These are phyloP conservation scores for Trichocladium uniseriatum DNA, from an alignment of 495 filamentous ascomycete species.

Conservation along the genomic window DNA sequence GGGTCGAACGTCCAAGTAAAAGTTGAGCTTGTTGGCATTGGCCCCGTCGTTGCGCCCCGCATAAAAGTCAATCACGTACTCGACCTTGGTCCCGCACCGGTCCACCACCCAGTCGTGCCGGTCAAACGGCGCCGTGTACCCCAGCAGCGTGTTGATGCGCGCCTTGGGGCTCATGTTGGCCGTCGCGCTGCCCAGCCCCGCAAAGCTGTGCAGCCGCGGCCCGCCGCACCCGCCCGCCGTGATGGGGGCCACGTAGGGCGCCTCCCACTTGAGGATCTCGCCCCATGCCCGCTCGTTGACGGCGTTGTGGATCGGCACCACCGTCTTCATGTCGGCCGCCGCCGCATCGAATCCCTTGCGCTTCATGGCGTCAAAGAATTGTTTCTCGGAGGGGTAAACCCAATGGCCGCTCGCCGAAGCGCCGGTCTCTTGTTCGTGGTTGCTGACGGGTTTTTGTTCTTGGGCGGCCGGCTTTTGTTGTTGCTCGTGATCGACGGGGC, in stretches of 20 bases:
- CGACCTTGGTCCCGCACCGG: constrained; percentile 76
- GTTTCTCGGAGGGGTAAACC: constrained; percentile 92
- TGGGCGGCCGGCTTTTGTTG: neutral
- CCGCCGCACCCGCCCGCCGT: constrained; percentile 55
- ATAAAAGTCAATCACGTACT: constrained; percentile 99
- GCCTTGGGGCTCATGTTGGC: constrained; percentile 73
- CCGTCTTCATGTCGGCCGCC: constrained; percentile 68
- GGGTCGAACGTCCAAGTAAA: constrained; percentile 89
- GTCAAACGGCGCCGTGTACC: constrained; percentile 88
- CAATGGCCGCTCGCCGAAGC: constrained; percentile 70
- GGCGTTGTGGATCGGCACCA: constrained; percentile 96
- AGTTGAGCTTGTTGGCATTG: constrained; percentile 62
- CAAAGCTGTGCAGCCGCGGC: constrained; percentile 75
- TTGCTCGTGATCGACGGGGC: constrained; percentile 55
- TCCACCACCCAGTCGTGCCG: constrained; percentile 97
- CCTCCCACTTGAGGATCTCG: constrained; percentile 81
- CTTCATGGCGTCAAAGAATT: constrained; percentile 93
- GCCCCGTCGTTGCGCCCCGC: constrained; percentile 53
- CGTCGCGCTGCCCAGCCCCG: constrained; percentile 55
- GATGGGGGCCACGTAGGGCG: constrained; percentile 41
- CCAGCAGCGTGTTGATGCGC: constrained; percentile 67
- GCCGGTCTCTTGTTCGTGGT: constrained; percentile 65
- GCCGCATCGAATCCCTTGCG: constrained; percentile 57
- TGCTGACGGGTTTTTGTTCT: constrained; percentile 20
- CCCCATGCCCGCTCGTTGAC: constrained; percentile 86